A percentile compares a stretch with the other conserved stretches of the same genome.
These are phyloP conservation scores for Carex arenaria DNA, from an alignment of 202 grass and related monocot genomes.

Conservation along the genomic window DNA sequence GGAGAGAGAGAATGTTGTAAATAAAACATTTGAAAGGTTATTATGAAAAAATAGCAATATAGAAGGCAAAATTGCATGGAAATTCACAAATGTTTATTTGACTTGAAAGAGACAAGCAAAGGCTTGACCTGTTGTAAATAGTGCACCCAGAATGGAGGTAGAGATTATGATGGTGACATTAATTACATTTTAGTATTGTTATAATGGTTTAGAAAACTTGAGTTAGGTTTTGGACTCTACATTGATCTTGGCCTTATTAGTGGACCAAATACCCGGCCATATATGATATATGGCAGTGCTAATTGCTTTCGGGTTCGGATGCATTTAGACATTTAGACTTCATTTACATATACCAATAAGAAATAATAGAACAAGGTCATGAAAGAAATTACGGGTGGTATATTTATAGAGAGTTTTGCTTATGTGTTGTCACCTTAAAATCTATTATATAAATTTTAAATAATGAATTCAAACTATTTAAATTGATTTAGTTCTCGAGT, in stretches of 20 bases:
- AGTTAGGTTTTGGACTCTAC: constrained; percentile 28
- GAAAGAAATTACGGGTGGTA: neutral
- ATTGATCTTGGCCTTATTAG: constrained; percentile 45
- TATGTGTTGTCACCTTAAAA: no score
- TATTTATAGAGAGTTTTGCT: neutral
- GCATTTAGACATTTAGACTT: neutral
- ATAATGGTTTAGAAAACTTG: constrained; percentile 8
- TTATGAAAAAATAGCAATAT: neutral
- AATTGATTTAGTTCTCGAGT: no score
- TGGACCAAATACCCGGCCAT: constrained; percentile 35
- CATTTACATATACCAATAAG: neutral
- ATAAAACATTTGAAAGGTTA: neutral
- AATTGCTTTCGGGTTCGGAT: neutral
- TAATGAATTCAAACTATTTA: neutral
- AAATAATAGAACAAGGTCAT: neutral
- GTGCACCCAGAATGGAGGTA: constrained; percentile 32
- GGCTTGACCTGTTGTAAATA: constrained; percentile 27
- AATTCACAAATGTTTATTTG: neutral
- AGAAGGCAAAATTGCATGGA: neutral
- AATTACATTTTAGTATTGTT: constrained; percentile 27
- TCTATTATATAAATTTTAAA: no score
- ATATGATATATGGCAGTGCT: neutral
- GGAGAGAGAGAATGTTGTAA: neutral
- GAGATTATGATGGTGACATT: constrained; percentile 30
- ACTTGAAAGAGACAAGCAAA: constrained; percentile 30